Base-by-base conservation (phyloP, 1,139 yeast species). In the Petasospora fabianii region DNA sequence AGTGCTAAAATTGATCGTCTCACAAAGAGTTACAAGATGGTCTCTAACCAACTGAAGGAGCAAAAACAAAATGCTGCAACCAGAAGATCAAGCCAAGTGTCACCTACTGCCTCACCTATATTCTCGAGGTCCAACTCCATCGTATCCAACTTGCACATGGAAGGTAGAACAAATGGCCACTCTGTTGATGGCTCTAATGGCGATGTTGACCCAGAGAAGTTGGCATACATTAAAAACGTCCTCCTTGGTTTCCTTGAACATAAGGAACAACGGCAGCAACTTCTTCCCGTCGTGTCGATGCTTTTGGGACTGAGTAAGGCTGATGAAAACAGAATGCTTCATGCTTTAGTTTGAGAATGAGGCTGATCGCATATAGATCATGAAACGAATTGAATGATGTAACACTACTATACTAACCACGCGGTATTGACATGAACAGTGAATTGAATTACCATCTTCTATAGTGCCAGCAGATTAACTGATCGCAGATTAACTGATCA, bases 221-320 rank as follows among this genome's bases (percentile, higher is more conserved):
- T 82, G 21, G 86, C 92, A 15, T 92, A 92, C 58, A 72, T 88
- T 39, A 85, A 84, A 58, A 92, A 92, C 57, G 97, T 92, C 3
- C 62, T 92, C 15, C 65, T 92, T 8, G 97, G 97, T 2, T 92
- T 84, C 59, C 64, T 92, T 46, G 97, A 90, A 56, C 96, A 86
- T 56, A 84, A 75, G 54, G 97, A 90, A n/a, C 97, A 90, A 60
- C 70, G 97, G 39, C 79, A 73, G 26, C 86, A 81, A 58, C 69
- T 92, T 36, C 65, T 92, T 29, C 97, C 97, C 0, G 97, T 92
- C 6, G 70, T 92, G 22, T 75, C 90, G 39, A 80, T 86, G 44
- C 63, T 92, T 35, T 70, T 92, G 46, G 77, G 80, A 42, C 67
- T 92, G 54, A 75, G 71, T 36, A 75, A 72, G 36, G 76, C 72